A percentile compares a stretch with the other conserved stretches of the same genome.
Conservation (phyloP, 176 grass and related monocot species). For the Ampelocalamus luodianensis region DNA sequence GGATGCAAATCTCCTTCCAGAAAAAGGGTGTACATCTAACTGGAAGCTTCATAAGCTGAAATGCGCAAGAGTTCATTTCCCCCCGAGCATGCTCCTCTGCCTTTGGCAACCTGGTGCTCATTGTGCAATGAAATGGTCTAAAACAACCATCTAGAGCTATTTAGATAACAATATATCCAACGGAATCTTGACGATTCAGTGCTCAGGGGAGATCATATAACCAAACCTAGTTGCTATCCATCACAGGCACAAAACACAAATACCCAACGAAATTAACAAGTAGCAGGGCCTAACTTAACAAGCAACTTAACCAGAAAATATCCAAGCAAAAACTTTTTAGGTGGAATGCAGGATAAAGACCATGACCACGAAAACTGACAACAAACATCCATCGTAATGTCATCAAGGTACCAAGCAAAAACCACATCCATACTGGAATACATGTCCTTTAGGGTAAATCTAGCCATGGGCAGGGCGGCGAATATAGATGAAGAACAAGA, state of each 20-base stretch:
- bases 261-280: neutral
- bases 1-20: neutral
- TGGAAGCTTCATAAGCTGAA: neutral
- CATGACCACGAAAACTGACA: conserved; percentile 33
- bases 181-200: neutral
- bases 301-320: neutral
- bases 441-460: conserved; percentile 48
- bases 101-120: neutral
- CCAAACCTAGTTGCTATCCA: neutral
- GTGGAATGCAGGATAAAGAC: conserved; percentile 24
- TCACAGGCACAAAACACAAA: neutral
- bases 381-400: conserved; percentile 37
- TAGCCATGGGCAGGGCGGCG: neutral
- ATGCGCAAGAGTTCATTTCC: too few relatives aligned
- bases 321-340: conserved; percentile 42
- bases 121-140: neutral
- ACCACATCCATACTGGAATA: conserved; percentile 39
- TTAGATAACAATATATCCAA: neutral
- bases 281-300: neutral
- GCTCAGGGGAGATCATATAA: neutral
- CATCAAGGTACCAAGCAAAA: conserved; percentile 39
- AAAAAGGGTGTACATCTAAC: neutral
- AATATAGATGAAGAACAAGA: conserved; percentile 38
- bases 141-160: neutral
- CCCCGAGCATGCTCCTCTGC: neutral